Conservation (phyloP, 1,284 basidiomycete species). For the Ceraceosorus guamensis region DNA sequence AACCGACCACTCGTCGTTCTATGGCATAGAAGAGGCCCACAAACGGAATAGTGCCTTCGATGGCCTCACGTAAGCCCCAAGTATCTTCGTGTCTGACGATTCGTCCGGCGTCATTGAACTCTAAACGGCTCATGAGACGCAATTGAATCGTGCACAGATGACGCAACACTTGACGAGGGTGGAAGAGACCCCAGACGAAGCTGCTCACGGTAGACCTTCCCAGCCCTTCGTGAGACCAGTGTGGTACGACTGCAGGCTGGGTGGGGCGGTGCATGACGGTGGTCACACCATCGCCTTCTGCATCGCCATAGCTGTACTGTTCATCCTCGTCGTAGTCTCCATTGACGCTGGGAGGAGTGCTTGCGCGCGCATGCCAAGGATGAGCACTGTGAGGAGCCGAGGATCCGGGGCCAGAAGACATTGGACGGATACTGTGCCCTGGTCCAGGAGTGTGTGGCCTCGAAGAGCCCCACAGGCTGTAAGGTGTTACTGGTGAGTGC, state of each 20-base stretch:
- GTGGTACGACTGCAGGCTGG: conserved; percentile 38
- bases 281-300: not conserved
- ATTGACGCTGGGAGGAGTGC: conserved; percentile 33
- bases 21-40: conserved; percentile 34
- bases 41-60: conserved; percentile 44
- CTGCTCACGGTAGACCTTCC: conserved; percentile 33
- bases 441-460: conserved; percentile 35
- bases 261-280: conserved; percentile 15
- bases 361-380: conserved; percentile 1
- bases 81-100: conserved; percentile 47
- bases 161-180: conserved; percentile 33
- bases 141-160: conserved; percentile 42
- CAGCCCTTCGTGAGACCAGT: conserved; percentile 38
- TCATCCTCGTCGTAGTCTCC: conserved; percentile 25
- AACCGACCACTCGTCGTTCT: conserved; percentile 37
- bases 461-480: conserved; percentile 31
- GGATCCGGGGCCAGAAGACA: conserved; percentile 12
- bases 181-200: conserved; percentile 36
- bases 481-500: conserved; percentile 32
- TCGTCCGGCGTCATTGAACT: conserved; percentile 47
- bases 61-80: conserved; percentile 45
- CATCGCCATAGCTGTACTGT: conserved; percentile 6
- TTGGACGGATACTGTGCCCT: conserved; percentile 18
- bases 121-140: conserved; percentile 44
- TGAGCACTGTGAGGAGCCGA: conserved; percentile 1